These are phyloP conservation scores for Schizophyllum commune DNA, from an alignment of 1,284 basidiomycete species.

Conservation along the genomic window DNA sequence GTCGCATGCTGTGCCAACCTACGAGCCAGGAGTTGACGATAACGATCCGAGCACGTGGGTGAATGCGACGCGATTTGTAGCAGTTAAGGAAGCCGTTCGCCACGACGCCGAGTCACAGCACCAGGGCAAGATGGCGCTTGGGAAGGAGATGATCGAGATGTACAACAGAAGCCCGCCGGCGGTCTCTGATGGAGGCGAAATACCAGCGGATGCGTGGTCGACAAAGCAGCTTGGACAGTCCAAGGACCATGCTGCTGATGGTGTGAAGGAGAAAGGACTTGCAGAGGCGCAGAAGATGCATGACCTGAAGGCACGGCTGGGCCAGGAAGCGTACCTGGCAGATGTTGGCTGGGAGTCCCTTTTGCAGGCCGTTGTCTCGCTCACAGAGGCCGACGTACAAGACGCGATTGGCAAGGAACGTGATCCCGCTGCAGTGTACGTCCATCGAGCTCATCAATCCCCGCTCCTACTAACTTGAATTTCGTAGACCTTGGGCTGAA, in stretches of 20 bases:
- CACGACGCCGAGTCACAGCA: conserved; percentile 16
- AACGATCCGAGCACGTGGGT: conserved; percentile 9
- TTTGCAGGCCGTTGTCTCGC: conserved; percentile 4
- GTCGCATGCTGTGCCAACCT: conserved; percentile 7
- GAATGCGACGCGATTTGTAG: conserved; percentile 9
- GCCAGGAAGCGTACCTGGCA: too few relatives aligned
- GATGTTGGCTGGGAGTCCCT: too few relatives aligned
- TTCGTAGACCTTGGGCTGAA: neutral
- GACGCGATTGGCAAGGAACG: neutral
- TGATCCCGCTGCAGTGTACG: neutral
- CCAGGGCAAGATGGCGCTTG: conserved; percentile 9
- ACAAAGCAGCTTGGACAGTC: too few relatives aligned
- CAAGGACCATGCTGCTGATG: too few relatives aligned
- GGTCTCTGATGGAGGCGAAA: too few relatives aligned
- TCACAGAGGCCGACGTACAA: neutral
- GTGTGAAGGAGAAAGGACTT: too few relatives aligned
- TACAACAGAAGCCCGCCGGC: conserved; percentile 15
- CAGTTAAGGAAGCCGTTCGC: conserved; percentile 12
- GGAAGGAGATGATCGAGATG: conserved; percentile 5
- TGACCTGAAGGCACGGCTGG: too few relatives aligned
- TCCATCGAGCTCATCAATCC: neutral
- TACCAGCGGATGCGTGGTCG: too few relatives aligned
- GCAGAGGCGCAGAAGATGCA: too few relatives aligned
- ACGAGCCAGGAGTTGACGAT: conserved; percentile 4
- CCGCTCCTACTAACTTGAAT: neutral